Conservation (phyloP, 2,329 filamentous ascomycete species). For the Colletotrichum abscissum region DNA sequence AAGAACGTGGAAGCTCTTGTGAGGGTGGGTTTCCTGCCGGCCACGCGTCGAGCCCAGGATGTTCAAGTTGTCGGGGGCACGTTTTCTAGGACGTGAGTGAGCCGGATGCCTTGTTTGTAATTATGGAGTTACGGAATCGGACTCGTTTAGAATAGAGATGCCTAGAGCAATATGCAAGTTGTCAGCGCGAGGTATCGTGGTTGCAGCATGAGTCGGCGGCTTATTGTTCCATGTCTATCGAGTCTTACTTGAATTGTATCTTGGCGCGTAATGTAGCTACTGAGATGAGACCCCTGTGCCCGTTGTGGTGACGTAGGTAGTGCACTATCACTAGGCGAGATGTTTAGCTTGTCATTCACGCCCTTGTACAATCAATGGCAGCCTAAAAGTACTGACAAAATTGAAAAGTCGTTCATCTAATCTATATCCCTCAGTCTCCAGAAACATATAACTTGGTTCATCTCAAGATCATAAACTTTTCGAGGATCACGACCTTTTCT, state of each 20-base stretch:
- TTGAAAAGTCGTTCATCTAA: background rate
- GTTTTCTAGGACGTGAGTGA: background rate
- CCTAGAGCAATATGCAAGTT: background rate
- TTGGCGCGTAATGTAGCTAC: background rate
- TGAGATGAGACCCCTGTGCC: background rate
- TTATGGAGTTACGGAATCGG: background rate
- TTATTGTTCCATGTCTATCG: background rate
- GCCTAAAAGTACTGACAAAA: background rate
- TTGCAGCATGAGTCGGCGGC: background rate
- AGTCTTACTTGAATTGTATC: background rate
- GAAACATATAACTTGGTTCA: too few species aligned
- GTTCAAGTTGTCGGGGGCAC: background rate
- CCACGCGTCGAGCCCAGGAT: background rate
- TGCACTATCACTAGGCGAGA: background rate
- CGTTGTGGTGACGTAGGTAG: background rate
- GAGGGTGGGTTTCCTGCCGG: background rate
- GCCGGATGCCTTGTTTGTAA: too few species aligned
- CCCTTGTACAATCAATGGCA: background rate
- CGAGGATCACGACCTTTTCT: background rate
- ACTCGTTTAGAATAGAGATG: background rate
- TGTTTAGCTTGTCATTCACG: background rate
- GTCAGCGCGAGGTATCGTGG: background rate
- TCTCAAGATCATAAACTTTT: background rate
- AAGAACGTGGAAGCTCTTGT: constrained; percentile 2
- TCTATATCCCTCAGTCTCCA: background rate